phyloP scores from a whole-genome alignment of 2,329 filamentous ascomycete species.

The Thelonectria discophora region DNA sequence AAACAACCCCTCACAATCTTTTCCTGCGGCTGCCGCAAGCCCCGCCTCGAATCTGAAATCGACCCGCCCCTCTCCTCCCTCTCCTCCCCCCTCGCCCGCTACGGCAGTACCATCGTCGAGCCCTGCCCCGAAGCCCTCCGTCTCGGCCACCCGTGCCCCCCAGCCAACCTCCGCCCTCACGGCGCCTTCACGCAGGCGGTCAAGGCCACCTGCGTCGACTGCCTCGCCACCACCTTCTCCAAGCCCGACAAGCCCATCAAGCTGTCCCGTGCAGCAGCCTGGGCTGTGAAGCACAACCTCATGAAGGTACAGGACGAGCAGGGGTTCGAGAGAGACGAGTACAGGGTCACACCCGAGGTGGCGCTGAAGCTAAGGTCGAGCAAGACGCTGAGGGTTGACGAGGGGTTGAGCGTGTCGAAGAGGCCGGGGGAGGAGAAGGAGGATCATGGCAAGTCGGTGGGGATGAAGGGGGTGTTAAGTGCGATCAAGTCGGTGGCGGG shows the following conservation, averaged over 20 bases:
- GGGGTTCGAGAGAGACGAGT: background rate
- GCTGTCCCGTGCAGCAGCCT: background rate
- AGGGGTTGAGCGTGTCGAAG: background rate
- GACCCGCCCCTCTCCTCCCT: too few relatives aligned
- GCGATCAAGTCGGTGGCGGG: too few relatives aligned
- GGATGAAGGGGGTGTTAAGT: too few relatives aligned
- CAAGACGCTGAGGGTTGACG: background rate
- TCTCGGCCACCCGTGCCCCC: background rate
- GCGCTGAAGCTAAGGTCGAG: background rate
- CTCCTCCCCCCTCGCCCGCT: background rate
- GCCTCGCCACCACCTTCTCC: background rate
- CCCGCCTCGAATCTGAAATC: background rate
- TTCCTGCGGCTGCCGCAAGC: background rate
- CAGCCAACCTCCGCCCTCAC: background rate
- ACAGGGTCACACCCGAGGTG: background rate
- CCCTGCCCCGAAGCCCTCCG: background rate
- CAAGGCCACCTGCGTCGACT: background rate
- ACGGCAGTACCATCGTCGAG: background rate
- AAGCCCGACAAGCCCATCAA: background rate
- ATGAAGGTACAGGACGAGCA: background rate
- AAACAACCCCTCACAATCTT: background rate
- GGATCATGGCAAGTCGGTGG: too few relatives aligned
- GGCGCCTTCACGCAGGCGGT: background rate
- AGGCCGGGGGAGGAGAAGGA: background rate
- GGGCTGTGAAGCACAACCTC: background rate